Evolutionary conservation across 495 filamentous ascomycete species (phyloP), one percentile per base, ranked within the genome.

Genomic region (Xylaria curta): DNA sequence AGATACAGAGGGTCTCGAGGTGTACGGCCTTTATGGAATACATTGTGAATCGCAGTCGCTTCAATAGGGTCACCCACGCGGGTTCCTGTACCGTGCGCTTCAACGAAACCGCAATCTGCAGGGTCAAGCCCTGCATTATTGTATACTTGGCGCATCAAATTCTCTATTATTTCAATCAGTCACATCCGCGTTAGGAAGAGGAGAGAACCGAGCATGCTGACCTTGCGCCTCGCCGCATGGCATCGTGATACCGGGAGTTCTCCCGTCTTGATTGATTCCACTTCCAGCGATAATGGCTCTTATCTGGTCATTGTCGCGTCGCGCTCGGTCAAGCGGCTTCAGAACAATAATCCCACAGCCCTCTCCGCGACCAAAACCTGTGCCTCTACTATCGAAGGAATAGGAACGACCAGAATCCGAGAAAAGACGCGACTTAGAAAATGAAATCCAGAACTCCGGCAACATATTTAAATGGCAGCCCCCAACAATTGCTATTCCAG

Each of bases 291-390:
- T 89, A 21, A 94, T 82, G 17, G 87, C 88, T 62, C 89, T 82
- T 51, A 93, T 89, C 8, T 87, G 85, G 66, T 89, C 86, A 28
- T 85, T 85, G 72, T 88, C 86, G 54, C 70, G 77, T 42, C 87
- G 77, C n/a, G 87, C 91, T 68, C 89, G 85, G n/a, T 80, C 75
- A 4, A 93, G 81, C 7, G 80, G 82, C 78, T 93, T 94, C 28
- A 94, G 73, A 24, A 88, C 81, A 2, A 93, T 65, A 38, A 85
- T 83, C 51, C 82, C 86, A 26, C 89, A 81, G 4, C 86, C 91
- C 73, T 94, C 92, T 4, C 85, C 92, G 19, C 91, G 84, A 0
- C 81, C 90, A 75, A 90, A 94, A 0, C 92, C 92, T 71, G 90
- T 85, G 21, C 90, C 92, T 6, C 79, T 68, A 0, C 82, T 81